Conservation (phyloP, 225 moss, liverwort and hornwort genomes). For the Thuidium tamariscinum region DNA sequence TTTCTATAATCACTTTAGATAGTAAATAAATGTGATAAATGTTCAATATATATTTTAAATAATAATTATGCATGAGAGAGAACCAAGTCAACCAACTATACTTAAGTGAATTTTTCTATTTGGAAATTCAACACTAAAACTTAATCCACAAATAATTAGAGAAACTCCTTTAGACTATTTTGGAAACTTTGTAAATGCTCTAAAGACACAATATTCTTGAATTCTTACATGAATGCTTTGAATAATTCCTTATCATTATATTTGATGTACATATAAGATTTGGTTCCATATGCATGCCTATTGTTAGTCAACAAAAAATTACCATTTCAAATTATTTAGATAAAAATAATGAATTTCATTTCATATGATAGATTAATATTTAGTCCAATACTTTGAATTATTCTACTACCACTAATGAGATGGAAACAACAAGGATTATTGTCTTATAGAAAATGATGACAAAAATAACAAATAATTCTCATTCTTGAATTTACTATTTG, state of each 20-base stretch:
- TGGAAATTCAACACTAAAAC: too few relatives aligned
- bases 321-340: neutral
- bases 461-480: neutral
- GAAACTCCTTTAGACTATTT: rapidly evolving
- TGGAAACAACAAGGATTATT: neutral
- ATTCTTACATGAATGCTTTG: neutral
- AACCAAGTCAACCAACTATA: too few relatives aligned
- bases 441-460: neutral
- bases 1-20: too few relatives aligned
- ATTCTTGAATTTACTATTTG: neutral
- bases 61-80: neutral
- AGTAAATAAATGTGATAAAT: neutral
- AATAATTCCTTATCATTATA: neutral
- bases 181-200: neutral
- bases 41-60: neutral
- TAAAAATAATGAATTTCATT: neutral
- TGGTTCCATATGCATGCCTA: neutral
- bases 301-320: rapidly evolving
- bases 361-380: neutral
- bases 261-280: neutral
- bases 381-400: neutral
- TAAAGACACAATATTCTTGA: neutral
- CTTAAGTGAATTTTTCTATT: neutral
- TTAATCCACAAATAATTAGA: neutral
- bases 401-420: neutral